Evolutionary conservation across 1,284 basidiomycete species (phyloP), one percentile per base, ranked within the genome.

Genomic region (Ganoderma multipileum): DNA sequence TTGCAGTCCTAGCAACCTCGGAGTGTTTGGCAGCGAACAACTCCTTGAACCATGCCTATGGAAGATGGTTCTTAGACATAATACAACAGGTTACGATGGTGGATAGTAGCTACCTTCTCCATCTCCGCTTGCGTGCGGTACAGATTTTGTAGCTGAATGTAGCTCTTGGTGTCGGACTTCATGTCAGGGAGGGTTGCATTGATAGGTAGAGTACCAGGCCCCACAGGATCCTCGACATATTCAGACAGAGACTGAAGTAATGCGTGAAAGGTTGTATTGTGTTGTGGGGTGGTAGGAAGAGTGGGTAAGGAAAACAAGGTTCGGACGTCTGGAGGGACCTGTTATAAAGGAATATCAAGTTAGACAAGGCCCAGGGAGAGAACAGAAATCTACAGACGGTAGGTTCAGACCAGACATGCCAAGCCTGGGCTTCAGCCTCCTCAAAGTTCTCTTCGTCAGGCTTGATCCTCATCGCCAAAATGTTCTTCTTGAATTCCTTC

Each of bases 381-480:
- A n/a, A 8, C 36, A 6, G 1, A 26, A 30, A 30, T 28, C 44
- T 54, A 68, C 60, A 20, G 55, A 87, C 89, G 61, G 84, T 79
- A 14, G 91, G 91, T 55, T 86, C 83, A 0, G 87, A 86, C 87
- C 90, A 95, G 64, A 87, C 89, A 47, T 93, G 87, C 79, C 93
- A 93, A 0, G 92, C 91, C 79, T 96, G 91, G 1, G 90, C 85
- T 72, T 93, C 87, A 0, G 96, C 96, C 80, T 98, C 96, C 73
- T 98, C 97, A 78, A 96, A 96, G 82, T 99, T 99, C 82, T 99
- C 97, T 76, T 97, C 95, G 79, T 99, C 97, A 0, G 82, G 76
- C 75, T 95, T 95, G 68, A 85, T 79, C 74, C 87, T 90, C 84
- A 89, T 87, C 1, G 80, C 82, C 41, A 81, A 80, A 65, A 97